phyloP scores from a whole-genome alignment of 805 yeast genomes.

The Suhomyces tanzawaensis region DNA sequence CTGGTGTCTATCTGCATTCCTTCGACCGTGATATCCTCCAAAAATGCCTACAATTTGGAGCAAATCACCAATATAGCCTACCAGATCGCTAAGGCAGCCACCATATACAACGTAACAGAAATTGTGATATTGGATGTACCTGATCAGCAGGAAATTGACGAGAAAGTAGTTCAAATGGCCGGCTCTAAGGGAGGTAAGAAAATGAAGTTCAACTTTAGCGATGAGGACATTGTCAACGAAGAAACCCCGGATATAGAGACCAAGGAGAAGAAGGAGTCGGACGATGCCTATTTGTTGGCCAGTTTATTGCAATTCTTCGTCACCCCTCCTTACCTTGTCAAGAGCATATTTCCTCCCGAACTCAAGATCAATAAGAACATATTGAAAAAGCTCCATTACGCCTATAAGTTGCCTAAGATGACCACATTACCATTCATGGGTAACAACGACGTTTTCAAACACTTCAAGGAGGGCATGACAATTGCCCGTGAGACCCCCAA shows the following conservation, averaged over 20 bases:
- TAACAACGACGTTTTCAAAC: constrained; percentile 33
- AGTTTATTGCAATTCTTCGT: constrained; percentile 73
- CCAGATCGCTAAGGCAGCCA: constrained; percentile 75
- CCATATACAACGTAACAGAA: constrained; percentile 69
- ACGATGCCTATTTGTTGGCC: constrained; percentile 56
- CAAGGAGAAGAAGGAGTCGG: constrained; percentile 15
- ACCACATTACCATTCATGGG: constrained; percentile 74
- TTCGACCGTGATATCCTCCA: constrained; percentile 52
- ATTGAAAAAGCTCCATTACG: constrained; percentile 53
- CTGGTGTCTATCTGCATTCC: constrained; percentile 71
- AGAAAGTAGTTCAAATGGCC: constrained; percentile 20
- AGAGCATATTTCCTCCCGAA: constrained; percentile 49
- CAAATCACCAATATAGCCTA: constrained; percentile 74
- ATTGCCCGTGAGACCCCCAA: constrained; percentile 42
- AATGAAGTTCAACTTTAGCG: constrained; percentile 29
- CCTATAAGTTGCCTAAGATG: constrained; percentile 67
- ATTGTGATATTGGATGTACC: constrained; percentile 65
- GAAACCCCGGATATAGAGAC: constrained; percentile 8
- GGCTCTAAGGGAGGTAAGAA: constrained; percentile 27
- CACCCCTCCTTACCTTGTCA: constrained; percentile 79
- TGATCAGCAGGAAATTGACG: constrained; percentile 12
- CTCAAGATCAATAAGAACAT: constrained; percentile 30
- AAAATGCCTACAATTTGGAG: constrained; percentile 61
- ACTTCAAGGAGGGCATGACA: constrained; percentile 64
- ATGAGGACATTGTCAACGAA: constrained; percentile 24